phyloP scores from a whole-genome alignment of 306 rosid genomes.

The Fagus sylvatica region DNA sequence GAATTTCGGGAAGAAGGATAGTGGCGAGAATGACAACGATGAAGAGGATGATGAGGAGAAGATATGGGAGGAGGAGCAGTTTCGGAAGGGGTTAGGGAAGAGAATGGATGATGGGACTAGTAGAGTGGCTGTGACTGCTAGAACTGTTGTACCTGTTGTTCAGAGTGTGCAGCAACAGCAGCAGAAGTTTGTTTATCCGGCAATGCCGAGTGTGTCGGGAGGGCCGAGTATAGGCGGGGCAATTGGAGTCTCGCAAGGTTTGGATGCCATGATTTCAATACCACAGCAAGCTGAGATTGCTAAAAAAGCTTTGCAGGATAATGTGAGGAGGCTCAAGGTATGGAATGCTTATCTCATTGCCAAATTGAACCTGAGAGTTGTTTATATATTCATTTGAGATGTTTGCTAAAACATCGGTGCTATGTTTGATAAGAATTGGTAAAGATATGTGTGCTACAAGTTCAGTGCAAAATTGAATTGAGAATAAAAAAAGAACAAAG shows the following conservation, averaged over 20 bases:
- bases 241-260: conserved; percentile 36
- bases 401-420: too few species aligned
- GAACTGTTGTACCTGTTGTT: conserved; percentile 49
- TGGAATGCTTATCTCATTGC: not conserved
- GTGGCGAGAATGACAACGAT: conserved; percentile 30
- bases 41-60: conserved; percentile 81
- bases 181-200: conserved; percentile 46
- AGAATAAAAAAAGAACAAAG: too few species aligned
- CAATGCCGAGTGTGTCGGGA: conserved; percentile 31
- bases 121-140: not conserved
- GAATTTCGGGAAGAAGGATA: too few species aligned
- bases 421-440: too few species aligned
- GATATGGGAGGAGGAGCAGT: conserved; percentile 93
- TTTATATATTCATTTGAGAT: not conserved
- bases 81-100: conserved; percentile 93
- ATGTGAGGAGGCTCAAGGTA: conserved; percentile 83
- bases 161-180: conserved; percentile 56
- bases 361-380: not conserved
- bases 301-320: conserved; percentile 63
- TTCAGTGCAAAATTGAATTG: too few species aligned
- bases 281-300: conserved; percentile 73
- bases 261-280: conserved; percentile 50
- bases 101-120: too few species aligned
- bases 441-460: too few species aligned
- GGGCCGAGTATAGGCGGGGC: too few species aligned